Evolutionary conservation across 352 stramenopile genomes (phyloP).

Genomic region (Globisporangium solare): DNA sequence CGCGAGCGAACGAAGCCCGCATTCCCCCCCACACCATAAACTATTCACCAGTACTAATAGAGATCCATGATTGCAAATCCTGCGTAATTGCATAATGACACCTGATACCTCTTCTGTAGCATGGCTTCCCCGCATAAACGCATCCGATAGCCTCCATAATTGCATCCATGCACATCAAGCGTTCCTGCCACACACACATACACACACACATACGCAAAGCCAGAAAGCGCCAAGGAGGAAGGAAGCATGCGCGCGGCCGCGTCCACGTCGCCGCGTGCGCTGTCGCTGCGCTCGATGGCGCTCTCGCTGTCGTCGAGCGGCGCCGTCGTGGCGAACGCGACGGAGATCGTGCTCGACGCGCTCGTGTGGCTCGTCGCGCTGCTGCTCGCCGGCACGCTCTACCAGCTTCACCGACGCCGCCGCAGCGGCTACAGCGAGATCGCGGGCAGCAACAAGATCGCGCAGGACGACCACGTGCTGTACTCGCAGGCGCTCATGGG

Average conservation of each 20-base stretch:
- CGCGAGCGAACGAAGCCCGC: slow-evolving; percentile 9
- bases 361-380: slow-evolving; percentile 38
- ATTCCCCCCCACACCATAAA: not conserved
- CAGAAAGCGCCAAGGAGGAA: too few relatives aligned
- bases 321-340: slow-evolving; percentile 9
- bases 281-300: slow-evolving; percentile 2
- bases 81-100: not conserved
- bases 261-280: not conserved
- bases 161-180: not conserved
- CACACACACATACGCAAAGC: not conserved
- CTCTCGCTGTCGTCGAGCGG: slow-evolving; percentile 3
- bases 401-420: slow-evolving; percentile 36
- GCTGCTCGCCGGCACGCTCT: slow-evolving; percentile 41
- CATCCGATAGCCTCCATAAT: not conserved
- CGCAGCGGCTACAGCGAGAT: slow-evolving; percentile 48
- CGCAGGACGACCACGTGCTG: slow-evolving; percentile 61
- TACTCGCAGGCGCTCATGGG: slow-evolving; percentile 56
- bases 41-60: not conserved
- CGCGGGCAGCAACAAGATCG: slow-evolving; percentile 17
- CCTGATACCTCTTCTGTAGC: too few relatives aligned
- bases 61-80: not conserved
- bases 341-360: slow-evolving; percentile 31
- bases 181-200: not conserved
- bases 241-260: slow-evolving; percentile 4
- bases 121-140: too few relatives aligned